Conservation (phyloP, 2,329 filamentous ascomycete species). For the Neurospora sp. region DNA sequence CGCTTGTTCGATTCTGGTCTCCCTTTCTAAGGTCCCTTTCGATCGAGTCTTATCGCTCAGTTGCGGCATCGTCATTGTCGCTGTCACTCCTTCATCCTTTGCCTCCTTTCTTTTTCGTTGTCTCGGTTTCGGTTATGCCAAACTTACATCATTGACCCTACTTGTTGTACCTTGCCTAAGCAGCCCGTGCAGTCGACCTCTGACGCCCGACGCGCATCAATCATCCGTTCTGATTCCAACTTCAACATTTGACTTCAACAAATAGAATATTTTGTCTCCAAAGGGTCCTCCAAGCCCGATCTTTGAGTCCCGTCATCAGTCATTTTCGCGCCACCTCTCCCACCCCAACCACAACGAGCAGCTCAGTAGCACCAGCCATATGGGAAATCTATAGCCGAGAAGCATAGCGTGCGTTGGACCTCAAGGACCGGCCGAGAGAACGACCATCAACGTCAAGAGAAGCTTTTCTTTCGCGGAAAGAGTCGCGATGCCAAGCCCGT, state of each 20-base stretch:
- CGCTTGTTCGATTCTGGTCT: background rate
- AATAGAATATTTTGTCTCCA: background rate
- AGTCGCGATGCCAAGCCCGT: background rate
- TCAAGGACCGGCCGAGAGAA: background rate
- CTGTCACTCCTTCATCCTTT: background rate
- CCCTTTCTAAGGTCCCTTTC: background rate
- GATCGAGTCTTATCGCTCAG: background rate
- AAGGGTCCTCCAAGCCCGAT: background rate
- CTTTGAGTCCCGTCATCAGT: background rate
- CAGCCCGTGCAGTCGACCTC: background rate
- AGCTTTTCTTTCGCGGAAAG: background rate
- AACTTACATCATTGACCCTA: background rate
- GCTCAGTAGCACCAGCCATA: background rate
- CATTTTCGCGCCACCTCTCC: background rate
- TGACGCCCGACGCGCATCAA: background rate
- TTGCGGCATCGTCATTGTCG: background rate
- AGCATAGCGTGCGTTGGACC: background rate
- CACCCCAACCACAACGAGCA: background rate
- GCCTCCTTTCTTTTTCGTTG: background rate
- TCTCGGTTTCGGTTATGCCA: background rate
- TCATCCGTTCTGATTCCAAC: background rate
- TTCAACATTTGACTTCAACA: background rate
- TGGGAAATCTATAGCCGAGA: background rate
- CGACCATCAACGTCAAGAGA: background rate
- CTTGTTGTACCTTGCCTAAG: background rate